Evolutionary conservation across 2,329 filamentous ascomycete genomes (phyloP), one percentile per base, ranked within the genome.

Genomic region (Chaetomium sp.): DNA sequence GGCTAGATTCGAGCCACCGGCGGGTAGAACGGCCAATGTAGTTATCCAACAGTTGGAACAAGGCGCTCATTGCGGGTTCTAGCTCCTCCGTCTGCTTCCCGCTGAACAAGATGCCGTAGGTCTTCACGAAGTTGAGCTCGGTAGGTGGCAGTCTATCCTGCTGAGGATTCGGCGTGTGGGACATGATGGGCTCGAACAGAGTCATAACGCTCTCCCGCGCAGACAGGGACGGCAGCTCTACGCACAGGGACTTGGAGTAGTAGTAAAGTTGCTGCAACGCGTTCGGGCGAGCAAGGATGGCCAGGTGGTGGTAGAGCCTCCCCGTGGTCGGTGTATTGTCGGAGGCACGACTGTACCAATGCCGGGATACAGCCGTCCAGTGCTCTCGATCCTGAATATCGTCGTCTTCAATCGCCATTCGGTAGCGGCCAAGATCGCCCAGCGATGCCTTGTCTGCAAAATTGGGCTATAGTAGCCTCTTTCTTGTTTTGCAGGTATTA

Each of bases 391-490:
- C 90, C 2, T 84, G 78, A 23, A 90, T 82, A 67, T 95, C 89
- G 29, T 90, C 86, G 49, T 96, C 90, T 74, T 97, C 93, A 53
- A 97, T 93, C 0, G 93, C 92, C 93, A 97, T 97, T 0, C 89
- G 82, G 71, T 72, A 97, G 25, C 93, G 82, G 0, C 89, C 90
- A 0, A 97, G 77, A 72, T 98, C 93, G 0, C 94, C 94, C 0
- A 98, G n/a, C n/a, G n/a, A n/a, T n/a, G n/a, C n/a, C n/a, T n/a
- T n/a, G n/a, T n/a, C n/a, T n/a, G n/a, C n/a, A n/a, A n/a, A n/a
- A n/a, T n/a, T n/a, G n/a, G n/a, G n/a, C n/a, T n/a, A n/a, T n/a
- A n/a, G n/a, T n/a, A n/a, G n/a, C n/a, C n/a, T n/a, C n/a, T n/a
- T n/a, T n/a, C n/a, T n/a, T n/a, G n/a, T n/a, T n/a, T n/a, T n/a